Percentiles rank a stretch among this genome's conserved stretches.
phyloP scores from a whole-genome alignment of 169 alveolate genomes.

The Amoebophrya sp. region DNA sequence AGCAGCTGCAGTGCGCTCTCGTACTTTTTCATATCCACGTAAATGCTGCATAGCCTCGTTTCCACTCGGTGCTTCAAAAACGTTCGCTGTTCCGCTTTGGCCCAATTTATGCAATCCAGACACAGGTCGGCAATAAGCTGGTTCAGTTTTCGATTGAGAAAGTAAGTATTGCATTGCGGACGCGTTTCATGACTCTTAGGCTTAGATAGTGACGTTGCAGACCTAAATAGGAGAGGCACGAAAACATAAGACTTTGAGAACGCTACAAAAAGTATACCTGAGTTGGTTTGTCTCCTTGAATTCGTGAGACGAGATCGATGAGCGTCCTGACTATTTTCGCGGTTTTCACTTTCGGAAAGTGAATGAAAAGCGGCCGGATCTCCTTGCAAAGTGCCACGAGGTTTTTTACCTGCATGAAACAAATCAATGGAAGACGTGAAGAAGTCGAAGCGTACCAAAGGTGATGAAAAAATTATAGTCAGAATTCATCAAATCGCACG shows the following conservation, averaged over 20 bases:
- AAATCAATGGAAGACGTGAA: too few relatives aligned
- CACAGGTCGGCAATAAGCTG: neutral
- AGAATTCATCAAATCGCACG: too few relatives aligned
- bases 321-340: neutral
- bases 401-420: neutral
- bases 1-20: neutral
- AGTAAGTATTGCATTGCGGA: too few relatives aligned
- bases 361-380: conserved; percentile 18
- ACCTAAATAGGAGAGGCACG: too few relatives aligned
- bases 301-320: neutral
- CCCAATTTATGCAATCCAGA: neutral
- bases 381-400: neutral
- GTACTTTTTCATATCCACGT: neutral
- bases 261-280: neutral
- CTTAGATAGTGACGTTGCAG: too few relatives aligned
- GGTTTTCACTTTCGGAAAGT: neutral
- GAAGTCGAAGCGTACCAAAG: too few relatives aligned
- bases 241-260: too few relatives aligned
- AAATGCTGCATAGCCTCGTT: neutral
- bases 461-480: too few relatives aligned
- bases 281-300: neutral
- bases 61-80: conserved; percentile 15
- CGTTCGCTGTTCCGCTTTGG: neutral
- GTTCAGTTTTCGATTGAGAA: too few relatives aligned
- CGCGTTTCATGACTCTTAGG: too few relatives aligned